Base-by-base conservation (phyloP, 352 stramenopile species). In the Pythium sp. region DNA sequence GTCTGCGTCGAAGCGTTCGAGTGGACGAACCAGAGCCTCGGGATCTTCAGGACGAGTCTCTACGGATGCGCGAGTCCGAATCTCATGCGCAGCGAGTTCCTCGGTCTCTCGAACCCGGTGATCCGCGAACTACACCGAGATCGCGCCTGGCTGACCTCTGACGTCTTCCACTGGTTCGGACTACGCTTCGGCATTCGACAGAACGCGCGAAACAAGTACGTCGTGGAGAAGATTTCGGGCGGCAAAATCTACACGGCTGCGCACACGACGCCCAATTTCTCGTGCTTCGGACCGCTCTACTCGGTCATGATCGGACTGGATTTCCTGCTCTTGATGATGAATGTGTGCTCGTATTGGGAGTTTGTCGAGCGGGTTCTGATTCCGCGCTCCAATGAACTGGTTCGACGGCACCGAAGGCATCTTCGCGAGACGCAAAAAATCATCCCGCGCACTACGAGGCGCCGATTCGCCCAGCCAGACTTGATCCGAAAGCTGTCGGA, bases 51-150 rank as follows among this genome's bases (percentile, higher is more conserved):
- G 7, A 24, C 72, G 5, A 72, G 7, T 9, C 53, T 77, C 26
- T 63, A 72, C 28, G 72, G 69, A 22, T 78, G 72, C 41, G 64
- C 69, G 30, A 78, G 72, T 34, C 55, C 69, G 11, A 78, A 74
- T 46, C 36, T 75, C 11, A 61, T 65, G 28, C 49, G 66, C n/a
- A 58, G 24, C 49, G 62, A 65, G 46, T 74, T 73, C 61, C 47
- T 71, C 2, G 71, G 70, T 8, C 26, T 74, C 8, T 69, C 65
- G 51, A 71, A 71, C 41, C 64, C 71, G 1, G 28, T 51, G 4
- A 59, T 77, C 6, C 49, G 61, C 30, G 26, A 74, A 22, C 26
- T 77, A 14, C 55, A 65, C 32, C 54, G n/a, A 18, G 47, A 67
- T 18, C 68, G 61, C 67, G 71, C 62, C 12, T 77, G 71, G 68